These are phyloP conservation scores for Afroboletus lepidellus DNA, from an alignment of 1,284 basidiomycete genomes.

Conservation along the genomic window DNA sequence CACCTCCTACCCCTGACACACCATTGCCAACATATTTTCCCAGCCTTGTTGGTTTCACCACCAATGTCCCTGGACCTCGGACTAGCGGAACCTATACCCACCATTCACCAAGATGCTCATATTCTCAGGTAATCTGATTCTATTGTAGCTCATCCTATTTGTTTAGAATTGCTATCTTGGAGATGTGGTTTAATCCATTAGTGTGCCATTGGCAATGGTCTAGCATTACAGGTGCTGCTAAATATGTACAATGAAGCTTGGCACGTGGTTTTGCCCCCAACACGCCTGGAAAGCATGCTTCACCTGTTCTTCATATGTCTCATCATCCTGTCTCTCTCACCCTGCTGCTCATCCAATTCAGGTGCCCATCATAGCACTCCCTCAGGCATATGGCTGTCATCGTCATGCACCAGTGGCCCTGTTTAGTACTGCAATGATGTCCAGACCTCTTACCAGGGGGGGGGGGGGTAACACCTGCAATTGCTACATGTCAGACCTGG, in stretches of 20 bases:
- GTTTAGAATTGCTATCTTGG: slow-evolving; percentile 34
- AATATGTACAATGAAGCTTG: too few relatives aligned
- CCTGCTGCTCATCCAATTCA: slow-evolving; percentile 12
- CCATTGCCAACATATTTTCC: slow-evolving; percentile 50
- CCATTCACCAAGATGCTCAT: slow-evolving; percentile 45
- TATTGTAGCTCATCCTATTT: slow-evolving; percentile 26
- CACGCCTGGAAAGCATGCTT: slow-evolving; percentile 29
- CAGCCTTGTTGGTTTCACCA: slow-evolving; percentile 54
- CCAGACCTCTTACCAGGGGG: background rate
- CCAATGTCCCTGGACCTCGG: slow-evolving; percentile 48
- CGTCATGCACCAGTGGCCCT: slow-evolving; percentile 41
- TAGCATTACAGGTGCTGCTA: too few relatives aligned
- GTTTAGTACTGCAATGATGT: slow-evolving; percentile 43
- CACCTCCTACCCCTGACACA: slow-evolving; percentile 45
- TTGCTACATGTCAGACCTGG: background rate
- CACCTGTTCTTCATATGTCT: slow-evolving; percentile 21
- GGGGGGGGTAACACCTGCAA: background rate
- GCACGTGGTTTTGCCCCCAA: slow-evolving; percentile 46
- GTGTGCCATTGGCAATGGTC: too few relatives aligned
- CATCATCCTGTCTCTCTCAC: background rate
- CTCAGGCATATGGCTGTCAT: slow-evolving; percentile 24
- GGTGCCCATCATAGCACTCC: slow-evolving; percentile 30
- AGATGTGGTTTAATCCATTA: slow-evolving; percentile 24
- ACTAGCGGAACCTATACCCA: slow-evolving; percentile 30
- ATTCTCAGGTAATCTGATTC: slow-evolving; percentile 42